Conservation (phyloP, 2,329 filamentous ascomycete genomes). For the Trichophyton simii region DNA sequence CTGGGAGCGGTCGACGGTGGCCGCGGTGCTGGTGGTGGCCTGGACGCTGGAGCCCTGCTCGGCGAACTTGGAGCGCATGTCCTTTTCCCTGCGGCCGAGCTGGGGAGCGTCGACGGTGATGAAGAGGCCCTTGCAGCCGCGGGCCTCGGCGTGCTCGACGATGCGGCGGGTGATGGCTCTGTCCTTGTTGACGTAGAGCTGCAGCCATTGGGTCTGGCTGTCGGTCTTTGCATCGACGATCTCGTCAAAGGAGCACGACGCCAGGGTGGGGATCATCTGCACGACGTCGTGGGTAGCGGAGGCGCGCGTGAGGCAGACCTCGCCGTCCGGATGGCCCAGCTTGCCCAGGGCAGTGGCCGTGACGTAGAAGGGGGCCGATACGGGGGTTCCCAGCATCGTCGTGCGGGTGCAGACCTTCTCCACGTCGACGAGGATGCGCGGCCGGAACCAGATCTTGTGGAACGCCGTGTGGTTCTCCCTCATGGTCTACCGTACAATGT, state of each 20-base stretch:
- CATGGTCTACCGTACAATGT: slow-evolving; percentile 49
- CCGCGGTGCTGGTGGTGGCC: slow-evolving; percentile 38
- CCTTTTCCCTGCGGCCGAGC: slow-evolving; percentile 87
- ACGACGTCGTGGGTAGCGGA: slow-evolving; percentile 77
- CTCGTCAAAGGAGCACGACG: slow-evolving; percentile 95
- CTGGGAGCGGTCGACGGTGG: slow-evolving; percentile 65
- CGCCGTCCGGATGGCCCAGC: slow-evolving; percentile 83
- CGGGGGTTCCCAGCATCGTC: slow-evolving; percentile 83
- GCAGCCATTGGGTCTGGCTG: slow-evolving; percentile 87
- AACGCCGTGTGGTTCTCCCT: slow-evolving; percentile 92
- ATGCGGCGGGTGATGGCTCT: slow-evolving; percentile 80
- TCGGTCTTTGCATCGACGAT: slow-evolving; percentile 73
- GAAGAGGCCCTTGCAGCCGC: slow-evolving; percentile 90
- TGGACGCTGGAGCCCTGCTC: slow-evolving; percentile 78
- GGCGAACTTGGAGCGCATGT: slow-evolving; percentile 87
- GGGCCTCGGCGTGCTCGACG: slow-evolving; percentile 76
- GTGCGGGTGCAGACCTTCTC: slow-evolving; percentile 75
- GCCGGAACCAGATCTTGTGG: slow-evolving; percentile 96
- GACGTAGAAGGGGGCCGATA: slow-evolving; percentile 83
- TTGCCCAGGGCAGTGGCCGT: slow-evolving; percentile 94
- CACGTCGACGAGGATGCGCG: slow-evolving; percentile 77
- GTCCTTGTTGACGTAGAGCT: slow-evolving; percentile 96
- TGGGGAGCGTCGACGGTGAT: slow-evolving; percentile 97
- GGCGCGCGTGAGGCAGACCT: slow-evolving; percentile 77
- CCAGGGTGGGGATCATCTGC: slow-evolving; percentile 97